Conservation (phyloP, 163 green algal species). For the Dunaliella salina region DNA sequence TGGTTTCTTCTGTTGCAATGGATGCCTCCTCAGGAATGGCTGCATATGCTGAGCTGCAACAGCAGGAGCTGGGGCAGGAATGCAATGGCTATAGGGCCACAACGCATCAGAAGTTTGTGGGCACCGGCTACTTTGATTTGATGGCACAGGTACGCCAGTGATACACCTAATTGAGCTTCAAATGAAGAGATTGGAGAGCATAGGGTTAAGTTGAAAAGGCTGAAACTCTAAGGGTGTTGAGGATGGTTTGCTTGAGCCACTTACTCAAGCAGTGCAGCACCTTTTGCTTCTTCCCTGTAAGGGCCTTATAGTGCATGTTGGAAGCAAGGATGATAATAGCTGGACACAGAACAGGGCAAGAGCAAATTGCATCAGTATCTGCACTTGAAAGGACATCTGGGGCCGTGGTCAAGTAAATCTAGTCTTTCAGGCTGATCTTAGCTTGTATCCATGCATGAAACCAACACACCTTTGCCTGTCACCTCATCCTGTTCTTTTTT, state of each 20-base stretch:
- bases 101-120: constrained; percentile 67
- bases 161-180: not conserved
- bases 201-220: not conserved
- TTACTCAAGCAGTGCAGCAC: too few species aligned
- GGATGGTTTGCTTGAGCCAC: not conserved
- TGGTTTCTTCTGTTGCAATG: too few species aligned
- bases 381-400: too few species aligned
- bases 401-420: too few species aligned
- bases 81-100: constrained; percentile 67
- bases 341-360: not conserved
- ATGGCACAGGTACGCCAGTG: constrained; percentile 35
- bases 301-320: not conserved
- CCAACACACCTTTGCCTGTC: too few species aligned
- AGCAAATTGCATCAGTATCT: too few species aligned
- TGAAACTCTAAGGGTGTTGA: not conserved
- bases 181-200: not conserved
- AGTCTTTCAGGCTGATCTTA: too few species aligned
- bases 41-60: constrained; percentile 76
- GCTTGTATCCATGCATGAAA: too few species aligned
- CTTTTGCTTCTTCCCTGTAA: not conserved
- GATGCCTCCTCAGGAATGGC: constrained; percentile 51
- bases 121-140: constrained; percentile 79
- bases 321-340: not conserved
- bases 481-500: too few species aligned
- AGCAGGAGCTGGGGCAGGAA: constrained; percentile 66